A percentile compares a stretch with the other conserved stretches of the same genome.
phyloP scores from a whole-genome alignment of 2,329 filamentous ascomycete species.

The Dactylellina sp. region DNA sequence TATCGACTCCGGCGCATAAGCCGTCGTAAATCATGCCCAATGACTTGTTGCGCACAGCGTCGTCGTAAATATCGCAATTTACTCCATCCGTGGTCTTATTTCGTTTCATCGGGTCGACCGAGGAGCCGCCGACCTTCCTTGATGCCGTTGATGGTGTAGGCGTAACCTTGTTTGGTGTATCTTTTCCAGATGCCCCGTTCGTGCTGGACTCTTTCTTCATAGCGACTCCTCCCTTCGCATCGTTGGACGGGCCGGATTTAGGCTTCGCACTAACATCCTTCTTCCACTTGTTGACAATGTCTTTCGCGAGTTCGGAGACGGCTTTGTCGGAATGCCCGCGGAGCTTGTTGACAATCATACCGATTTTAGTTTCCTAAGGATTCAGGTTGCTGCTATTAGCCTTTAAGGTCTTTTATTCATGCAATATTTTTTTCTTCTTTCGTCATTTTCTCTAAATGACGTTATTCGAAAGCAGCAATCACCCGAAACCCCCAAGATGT shows the following conservation, averaged over 20 bases:
- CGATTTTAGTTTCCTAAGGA: constrained; percentile 81
- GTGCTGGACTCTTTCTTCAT: constrained; percentile 56
- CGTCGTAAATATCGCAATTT: constrained; percentile 77
- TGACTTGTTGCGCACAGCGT: constrained; percentile 81
- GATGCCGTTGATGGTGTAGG: constrained; percentile 30
- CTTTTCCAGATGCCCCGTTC: constrained; percentile 58
- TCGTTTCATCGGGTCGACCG: constrained; percentile 80
- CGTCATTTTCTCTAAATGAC: constrained; percentile 1
- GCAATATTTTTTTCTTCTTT: not conserved
- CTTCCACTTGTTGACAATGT: constrained; percentile 90
- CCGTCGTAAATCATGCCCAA: constrained; percentile 95
- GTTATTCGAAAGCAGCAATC: not conserved
- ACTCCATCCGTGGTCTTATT: constrained; percentile 85
- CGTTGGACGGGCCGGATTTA: constrained; percentile 61
- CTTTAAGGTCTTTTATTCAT: constrained; percentile 5
- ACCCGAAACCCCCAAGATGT: not conserved
- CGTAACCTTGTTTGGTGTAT: constrained; percentile 43
- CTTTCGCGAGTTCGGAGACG: constrained; percentile 79
- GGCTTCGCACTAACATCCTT: constrained; percentile 74
- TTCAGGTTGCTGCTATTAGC: constrained; percentile 1
- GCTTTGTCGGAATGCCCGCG: constrained; percentile 82
- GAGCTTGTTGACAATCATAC: constrained; percentile 86
- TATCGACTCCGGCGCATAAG: constrained; percentile 76
- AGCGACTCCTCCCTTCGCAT: constrained; percentile 68
- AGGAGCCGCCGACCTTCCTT: constrained; percentile 61